Percentiles rank a stretch among this genome's conserved stretches.
Conservation (phyloP, 2,329 filamentous ascomycete species). For the Verticillium longisporum region DNA sequence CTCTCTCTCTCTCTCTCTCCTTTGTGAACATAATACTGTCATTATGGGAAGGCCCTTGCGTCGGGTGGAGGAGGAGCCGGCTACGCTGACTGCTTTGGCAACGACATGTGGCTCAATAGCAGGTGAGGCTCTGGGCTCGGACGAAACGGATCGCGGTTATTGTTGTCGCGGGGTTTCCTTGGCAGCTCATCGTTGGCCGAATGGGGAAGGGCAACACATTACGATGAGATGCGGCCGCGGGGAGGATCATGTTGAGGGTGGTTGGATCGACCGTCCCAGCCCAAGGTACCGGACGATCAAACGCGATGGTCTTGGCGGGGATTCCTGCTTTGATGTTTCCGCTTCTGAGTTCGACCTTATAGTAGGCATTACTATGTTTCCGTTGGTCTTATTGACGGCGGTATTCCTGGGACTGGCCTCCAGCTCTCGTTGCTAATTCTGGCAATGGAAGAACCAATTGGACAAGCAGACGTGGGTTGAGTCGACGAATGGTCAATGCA, state of each 20-base stretch:
- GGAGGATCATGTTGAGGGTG: not conserved
- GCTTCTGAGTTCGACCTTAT: not conserved
- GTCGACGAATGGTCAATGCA: too few species aligned
- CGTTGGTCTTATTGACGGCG: not conserved
- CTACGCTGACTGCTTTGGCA: not conserved
- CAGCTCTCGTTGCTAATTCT: too few species aligned
- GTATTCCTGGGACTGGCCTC: too few species aligned
- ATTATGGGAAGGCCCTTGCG: not conserved
- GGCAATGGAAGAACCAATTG: too few species aligned
- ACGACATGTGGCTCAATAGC: not conserved
- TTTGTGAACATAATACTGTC: not conserved
- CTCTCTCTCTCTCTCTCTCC: not conserved
- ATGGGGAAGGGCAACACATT: not conserved
- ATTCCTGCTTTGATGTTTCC: not conserved
- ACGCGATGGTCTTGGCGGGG: not conserved
- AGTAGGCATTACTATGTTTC: not conserved
- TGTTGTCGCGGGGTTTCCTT: not conserved
- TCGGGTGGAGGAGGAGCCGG: not conserved
- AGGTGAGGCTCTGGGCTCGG: not conserved
- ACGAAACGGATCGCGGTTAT: not conserved
- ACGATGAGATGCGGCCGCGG: not conserved
- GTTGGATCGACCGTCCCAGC: not conserved
- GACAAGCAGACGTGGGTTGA: too few species aligned
- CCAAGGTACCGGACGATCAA: not conserved
- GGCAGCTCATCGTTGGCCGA: not conserved